Percentiles rank a stretch among this genome's conserved stretches.
Evolutionary conservation across 805 yeast genomes (phyloP).

Genomic region (Yamadazyma akitaensis): DNA sequence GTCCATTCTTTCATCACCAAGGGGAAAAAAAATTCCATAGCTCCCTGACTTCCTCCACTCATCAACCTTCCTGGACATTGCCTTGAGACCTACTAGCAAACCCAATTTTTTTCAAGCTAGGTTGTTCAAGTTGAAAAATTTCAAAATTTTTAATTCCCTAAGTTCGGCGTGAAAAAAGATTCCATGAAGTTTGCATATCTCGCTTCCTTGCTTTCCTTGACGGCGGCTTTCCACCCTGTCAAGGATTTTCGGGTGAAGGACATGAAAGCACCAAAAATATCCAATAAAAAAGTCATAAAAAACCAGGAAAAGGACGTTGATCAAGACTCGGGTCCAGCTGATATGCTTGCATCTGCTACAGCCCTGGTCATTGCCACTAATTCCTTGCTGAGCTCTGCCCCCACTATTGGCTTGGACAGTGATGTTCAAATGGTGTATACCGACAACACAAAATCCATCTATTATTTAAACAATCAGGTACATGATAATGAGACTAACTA

Average conservation of each 20-base stretch:
- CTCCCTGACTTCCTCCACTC: background rate
- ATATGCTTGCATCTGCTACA: conserved; percentile 8
- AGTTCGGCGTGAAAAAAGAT: background rate
- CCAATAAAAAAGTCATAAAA: background rate
- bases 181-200: conserved; percentile 4
- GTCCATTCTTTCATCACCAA: too few species aligned
- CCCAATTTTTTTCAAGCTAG: background rate
- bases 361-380: conserved; percentile 11
- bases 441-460: conserved; percentile 20
- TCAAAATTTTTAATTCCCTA: background rate
- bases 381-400: conserved; percentile 13
- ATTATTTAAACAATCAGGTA: conserved; percentile 17
- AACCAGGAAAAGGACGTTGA: background rate
- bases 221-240: conserved; percentile 15
- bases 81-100: too few species aligned
- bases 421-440: conserved; percentile 20
- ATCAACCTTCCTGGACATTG: background rate
- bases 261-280: conserved; percentile 3
- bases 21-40: too few species aligned
- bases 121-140: background rate
- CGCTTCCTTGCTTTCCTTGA: background rate
- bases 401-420: conserved; percentile 15
- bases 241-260: conserved; percentile 18
- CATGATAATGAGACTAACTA: conserved; percentile 20
- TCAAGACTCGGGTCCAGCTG: background rate